A percentile compares a stretch with the other conserved stretches of the same genome.
phyloP scores from a whole-genome alignment of 164 flowering plant genomes.

The Warburgia ugandensis region DNA sequence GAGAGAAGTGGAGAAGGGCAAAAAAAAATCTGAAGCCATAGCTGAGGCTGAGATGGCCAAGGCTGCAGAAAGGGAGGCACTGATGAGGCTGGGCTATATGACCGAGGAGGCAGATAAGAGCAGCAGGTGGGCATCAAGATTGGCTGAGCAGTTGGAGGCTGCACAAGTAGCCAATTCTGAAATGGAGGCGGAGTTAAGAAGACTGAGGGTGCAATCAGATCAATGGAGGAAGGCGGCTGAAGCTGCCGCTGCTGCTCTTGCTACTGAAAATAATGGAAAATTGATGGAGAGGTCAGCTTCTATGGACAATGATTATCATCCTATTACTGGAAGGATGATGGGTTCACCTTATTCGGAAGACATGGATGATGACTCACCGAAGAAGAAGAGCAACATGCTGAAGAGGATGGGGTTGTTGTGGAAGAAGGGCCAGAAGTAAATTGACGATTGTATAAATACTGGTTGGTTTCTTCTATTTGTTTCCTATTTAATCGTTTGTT shows the following conservation, averaged over 20 bases:
- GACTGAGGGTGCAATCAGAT: constrained; percentile 79
- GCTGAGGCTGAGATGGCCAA: constrained; percentile 38
- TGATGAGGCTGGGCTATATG: constrained; percentile 42
- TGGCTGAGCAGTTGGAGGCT: constrained; percentile 74
- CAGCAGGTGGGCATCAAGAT: constrained; percentile 36
- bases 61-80: constrained; percentile 54
- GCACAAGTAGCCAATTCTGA: constrained; percentile 58
- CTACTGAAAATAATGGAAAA: constrained; percentile 53
- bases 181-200: constrained; percentile 80
- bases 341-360: constrained; percentile 59
- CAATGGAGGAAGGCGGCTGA: constrained; percentile 99
- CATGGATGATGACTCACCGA: constrained; percentile 61
- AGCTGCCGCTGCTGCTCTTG: constrained; percentile 88
- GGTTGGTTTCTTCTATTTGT: too few relatives aligned
- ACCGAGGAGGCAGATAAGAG: constrained; percentile 68
- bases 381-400: constrained; percentile 81
- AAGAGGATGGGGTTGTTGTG: constrained; percentile 82
- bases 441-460: too few relatives aligned
- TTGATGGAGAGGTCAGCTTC: constrained; percentile 60
- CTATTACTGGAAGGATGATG: constrained; percentile 25
- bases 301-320: constrained; percentile 36
- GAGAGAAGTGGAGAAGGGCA: constrained; percentile 27
- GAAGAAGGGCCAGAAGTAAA: constrained; percentile 81
- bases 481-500: too few relatives aligned
- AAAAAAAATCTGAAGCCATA: constrained; percentile 17